Base-by-base conservation (phyloP, 345 rosid species). In the Garcia nutans region DNA sequence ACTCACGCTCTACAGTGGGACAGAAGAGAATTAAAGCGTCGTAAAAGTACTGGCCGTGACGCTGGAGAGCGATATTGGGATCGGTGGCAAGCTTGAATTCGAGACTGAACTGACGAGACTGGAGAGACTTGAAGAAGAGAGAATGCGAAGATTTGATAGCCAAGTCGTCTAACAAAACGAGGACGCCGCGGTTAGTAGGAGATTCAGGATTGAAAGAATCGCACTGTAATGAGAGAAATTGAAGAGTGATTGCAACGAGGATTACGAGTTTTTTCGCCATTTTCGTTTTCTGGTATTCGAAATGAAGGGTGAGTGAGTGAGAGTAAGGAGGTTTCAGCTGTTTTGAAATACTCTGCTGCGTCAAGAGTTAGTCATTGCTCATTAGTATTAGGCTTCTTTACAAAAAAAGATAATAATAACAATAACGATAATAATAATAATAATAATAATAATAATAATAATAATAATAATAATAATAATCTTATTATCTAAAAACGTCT, bases 101-200 rank as follows among this genome's bases (percentile, higher is more conserved):
- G 47, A 90, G 86, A 67, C 83, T 75, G 65, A 85, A 86, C 57
- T 89, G 87, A 61, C 90, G 85, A 59, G 89, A 85, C 59, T 78
- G 82, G 74, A 90, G 89, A 57, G 90, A 84, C 76, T 65, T 79
- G 76, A 90, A 90, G 88, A 85, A 90, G 72, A 89, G 73, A 50
- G 95, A 87, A 79, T 88, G 91, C 23, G 90, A 85, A 41, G 90
- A 87, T 78, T 84, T 86, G 70, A 89, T 79, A 17, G 95, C 83
- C 49, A 85, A 75, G 70, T 90, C 91, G 65, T 90, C 95, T 52
- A 89, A 85, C 15, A 90, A 70, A 20, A 88, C 91, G 20, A 90
- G 74, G 61, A 88, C 79, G 31, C 89, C 86, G 58, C 89, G 89
- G 75, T 84, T 87, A 28, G 82, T 79, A 26, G 87, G 87, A 57